phyloP scores from a whole-genome alignment of 192 early-diverging fungal genomes.

The Oehlia diaphana region DNA sequence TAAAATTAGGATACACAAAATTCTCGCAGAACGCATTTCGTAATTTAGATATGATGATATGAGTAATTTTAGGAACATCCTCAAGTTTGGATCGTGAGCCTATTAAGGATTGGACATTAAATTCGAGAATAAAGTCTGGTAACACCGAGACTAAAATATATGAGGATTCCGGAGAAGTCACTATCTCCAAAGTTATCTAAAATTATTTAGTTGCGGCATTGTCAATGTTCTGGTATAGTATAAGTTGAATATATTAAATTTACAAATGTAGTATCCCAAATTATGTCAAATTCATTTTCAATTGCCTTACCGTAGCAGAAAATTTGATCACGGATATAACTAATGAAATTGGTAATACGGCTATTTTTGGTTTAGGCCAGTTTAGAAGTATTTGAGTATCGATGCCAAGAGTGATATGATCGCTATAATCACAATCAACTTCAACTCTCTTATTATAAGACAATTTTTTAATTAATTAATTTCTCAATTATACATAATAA shows the following conservation, averaged over 20 bases:
- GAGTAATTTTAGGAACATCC: conserved; percentile 90
- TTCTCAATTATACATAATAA: neutral
- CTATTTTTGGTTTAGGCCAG: conserved; percentile 89
- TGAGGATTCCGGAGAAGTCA: conserved; percentile 42
- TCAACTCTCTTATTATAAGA: conserved; percentile 57
- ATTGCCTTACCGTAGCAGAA: conserved; percentile 74
- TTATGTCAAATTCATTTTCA: neutral
- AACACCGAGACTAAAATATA: conserved; percentile 56
- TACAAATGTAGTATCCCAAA: neutral
- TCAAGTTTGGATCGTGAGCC: conserved; percentile 97
- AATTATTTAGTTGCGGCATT: conserved; percentile 4
- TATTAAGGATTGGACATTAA: conserved; percentile 85
- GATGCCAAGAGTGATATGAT: conserved; percentile 91
- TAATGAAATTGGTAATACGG: conserved; percentile 89
- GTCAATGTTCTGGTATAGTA: neutral
- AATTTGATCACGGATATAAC: conserved; percentile 84
- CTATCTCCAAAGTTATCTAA: conserved; percentile 47
- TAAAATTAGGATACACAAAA: conserved; percentile 75
- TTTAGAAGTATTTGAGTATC: conserved; percentile 92
- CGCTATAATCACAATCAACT: conserved; percentile 83
- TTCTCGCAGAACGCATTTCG: conserved; percentile 68
- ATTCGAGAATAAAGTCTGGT: conserved; percentile 79
- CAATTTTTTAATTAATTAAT: neutral
- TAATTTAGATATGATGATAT: conserved; percentile 75
- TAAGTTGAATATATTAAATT: neutral